phyloP scores from a whole-genome alignment of 306 rosid species.

The Cicer judaicum region DNA sequence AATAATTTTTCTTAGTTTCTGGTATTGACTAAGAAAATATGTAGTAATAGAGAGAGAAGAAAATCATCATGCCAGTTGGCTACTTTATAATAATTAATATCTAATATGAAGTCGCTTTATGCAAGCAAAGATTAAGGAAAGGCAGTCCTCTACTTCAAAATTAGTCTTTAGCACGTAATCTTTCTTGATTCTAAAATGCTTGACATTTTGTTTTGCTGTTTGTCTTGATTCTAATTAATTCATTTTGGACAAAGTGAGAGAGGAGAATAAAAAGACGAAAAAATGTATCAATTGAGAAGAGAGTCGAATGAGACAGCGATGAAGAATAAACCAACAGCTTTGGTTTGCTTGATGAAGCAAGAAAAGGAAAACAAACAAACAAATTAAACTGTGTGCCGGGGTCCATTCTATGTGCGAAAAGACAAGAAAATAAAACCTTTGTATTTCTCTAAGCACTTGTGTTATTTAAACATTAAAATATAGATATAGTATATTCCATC shows the following conservation, averaged over 20 bases:
- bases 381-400: slow-evolving; percentile 38
- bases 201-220: background rate
- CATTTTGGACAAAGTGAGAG: background rate
- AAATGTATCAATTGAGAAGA: background rate
- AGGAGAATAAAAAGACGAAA: background rate
- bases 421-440: slow-evolving; percentile 18
- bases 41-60: background rate
- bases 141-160: background rate
- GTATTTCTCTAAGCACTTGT: too few relatives aligned
- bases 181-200: background rate
- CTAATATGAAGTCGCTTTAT: background rate
- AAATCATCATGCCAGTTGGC: slow-evolving; percentile 14
- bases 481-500: too few relatives aligned
- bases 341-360: slow-evolving; percentile 39
- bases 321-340: slow-evolving; percentile 41
- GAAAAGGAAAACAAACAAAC: slow-evolving; percentile 14
- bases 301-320: slow-evolving; percentile 40
- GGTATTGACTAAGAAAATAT: too few relatives aligned
- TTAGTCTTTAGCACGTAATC: slow-evolving; percentile 41
- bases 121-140: slow-evolving; percentile 15
- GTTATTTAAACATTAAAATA: too few relatives aligned
- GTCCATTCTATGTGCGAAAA: slow-evolving; percentile 27
- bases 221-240: background rate
- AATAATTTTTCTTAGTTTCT: too few relatives aligned
- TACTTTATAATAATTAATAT: background rate